phyloP scores from a whole-genome alignment of 768 basidiomycete genomes.

The Chalciporus sphaerocephalus region DNA sequence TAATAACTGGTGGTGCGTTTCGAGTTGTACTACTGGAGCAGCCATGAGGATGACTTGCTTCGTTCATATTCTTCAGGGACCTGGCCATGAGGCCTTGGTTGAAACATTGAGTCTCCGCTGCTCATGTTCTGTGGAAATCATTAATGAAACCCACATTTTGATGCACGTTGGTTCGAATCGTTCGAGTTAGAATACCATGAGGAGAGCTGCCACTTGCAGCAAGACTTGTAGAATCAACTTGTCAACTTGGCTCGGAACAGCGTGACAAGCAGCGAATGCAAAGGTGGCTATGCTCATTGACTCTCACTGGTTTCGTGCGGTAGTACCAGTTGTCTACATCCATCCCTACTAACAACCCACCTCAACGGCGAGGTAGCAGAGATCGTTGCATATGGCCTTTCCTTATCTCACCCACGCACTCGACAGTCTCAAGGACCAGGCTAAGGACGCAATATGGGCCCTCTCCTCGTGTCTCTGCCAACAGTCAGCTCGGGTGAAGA shows the following conservation, averaged over 20 bases:
- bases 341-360: neutral
- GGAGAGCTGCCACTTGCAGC: too few relatives aligned
- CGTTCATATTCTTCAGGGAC: too few relatives aligned
- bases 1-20: too few relatives aligned
- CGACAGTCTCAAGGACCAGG: constrained; percentile 63
- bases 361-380: neutral
- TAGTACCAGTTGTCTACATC: neutral
- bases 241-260: too few relatives aligned
- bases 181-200: too few relatives aligned
- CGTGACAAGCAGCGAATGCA: too few relatives aligned
- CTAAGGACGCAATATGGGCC: constrained; percentile 79
- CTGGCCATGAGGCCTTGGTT: too few relatives aligned
- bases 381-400: constrained; percentile 25
- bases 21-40: neutral
- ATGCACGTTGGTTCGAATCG: neutral
- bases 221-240: too few relatives aligned
- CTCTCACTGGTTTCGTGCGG: neutral
- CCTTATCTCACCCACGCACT: constrained; percentile 39
- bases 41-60: neutral
- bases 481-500: constrained; percentile 84
- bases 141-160: neutral
- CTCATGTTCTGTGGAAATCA: too few relatives aligned
- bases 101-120: too few relatives aligned
- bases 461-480: constrained; percentile 77
- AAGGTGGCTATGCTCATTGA: neutral